phyloP scores from a whole-genome alignment of 2,329 filamentous ascomycete genomes.

The Sporothrix euskadiensis region DNA sequence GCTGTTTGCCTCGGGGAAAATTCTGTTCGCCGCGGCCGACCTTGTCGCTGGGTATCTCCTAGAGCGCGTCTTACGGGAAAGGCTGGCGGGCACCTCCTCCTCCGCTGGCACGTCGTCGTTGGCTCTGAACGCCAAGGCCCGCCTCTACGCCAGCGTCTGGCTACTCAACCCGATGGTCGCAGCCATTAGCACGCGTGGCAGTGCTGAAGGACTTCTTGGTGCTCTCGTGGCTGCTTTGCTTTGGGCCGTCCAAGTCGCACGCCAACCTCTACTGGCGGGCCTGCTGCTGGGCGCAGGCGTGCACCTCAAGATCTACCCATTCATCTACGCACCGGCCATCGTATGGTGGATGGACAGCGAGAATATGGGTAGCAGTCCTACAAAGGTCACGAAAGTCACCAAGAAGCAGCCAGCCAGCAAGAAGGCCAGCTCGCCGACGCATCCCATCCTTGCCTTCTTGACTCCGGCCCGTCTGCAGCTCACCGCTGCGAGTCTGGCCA shows the following conservation, averaged over 20 bases:
- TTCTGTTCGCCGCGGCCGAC: conserved; percentile 81
- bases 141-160: conserved; percentile 85
- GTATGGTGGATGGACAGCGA: conserved; percentile 75
- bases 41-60: conserved; percentile 82
- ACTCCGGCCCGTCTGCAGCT: conserved; percentile 59
- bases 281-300: conserved; percentile 77
- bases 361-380: conserved; percentile 38
- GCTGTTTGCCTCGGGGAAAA: conserved; percentile 84
- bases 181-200: conserved; percentile 91
- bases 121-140: conserved; percentile 45
- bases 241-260: conserved; percentile 70
- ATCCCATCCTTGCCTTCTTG: conserved; percentile 44
- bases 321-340: conserved; percentile 85
- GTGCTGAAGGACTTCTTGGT: conserved; percentile 85
- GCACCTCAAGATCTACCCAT: conserved; percentile 98
- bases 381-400: not conserved
- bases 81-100: not conserved
- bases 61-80: conserved; percentile 42
- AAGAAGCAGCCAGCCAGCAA: not conserved
- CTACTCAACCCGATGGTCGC: conserved; percentile 97
- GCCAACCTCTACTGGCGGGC: conserved; percentile 66
- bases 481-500: conserved; percentile 64
- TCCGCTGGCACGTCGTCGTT: not conserved
- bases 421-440: conserved; percentile 21
- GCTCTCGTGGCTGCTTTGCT: conserved; percentile 80